phyloP scores from a whole-genome alignment of 2,329 filamentous ascomycete species.

The Sporothrix pallida region DNA sequence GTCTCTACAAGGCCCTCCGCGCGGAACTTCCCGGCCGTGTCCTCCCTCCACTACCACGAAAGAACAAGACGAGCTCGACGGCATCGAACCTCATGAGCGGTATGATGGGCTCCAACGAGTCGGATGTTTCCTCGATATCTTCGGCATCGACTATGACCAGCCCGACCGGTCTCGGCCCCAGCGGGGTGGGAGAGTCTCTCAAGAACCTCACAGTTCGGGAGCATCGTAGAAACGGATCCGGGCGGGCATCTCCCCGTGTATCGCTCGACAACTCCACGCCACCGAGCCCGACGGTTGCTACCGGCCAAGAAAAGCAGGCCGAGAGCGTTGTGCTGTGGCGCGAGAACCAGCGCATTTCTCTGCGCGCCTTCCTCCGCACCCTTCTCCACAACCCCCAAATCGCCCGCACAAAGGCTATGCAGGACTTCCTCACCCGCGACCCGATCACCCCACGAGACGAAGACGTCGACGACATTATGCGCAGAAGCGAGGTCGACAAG shows the following conservation, averaged over 20 bases:
- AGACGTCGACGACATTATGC: constrained; percentile 79
- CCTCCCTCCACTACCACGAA: constrained; percentile 82
- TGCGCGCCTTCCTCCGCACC: constrained; percentile 87
- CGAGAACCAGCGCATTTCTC: constrained; percentile 87
- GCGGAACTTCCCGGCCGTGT: constrained; percentile 90
- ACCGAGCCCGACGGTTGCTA: constrained; percentile 42
- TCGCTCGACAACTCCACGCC: constrained; percentile 52
- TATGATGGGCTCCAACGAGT: constrained; percentile 66
- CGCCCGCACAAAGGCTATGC: constrained; percentile 80
- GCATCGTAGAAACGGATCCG: constrained; percentile 41
- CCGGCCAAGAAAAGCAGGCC: constrained; percentile 39
- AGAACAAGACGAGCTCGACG: constrained; percentile 83
- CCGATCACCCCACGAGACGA: constrained; percentile 78
- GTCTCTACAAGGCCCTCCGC: constrained; percentile 77
- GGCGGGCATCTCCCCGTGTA: constrained; percentile 50
- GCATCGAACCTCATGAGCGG: constrained; percentile 61
- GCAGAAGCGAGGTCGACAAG: constrained; percentile 81
- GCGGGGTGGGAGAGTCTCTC: constrained; percentile 44
- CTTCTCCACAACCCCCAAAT: constrained; percentile 84
- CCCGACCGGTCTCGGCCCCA: constrained; percentile 39
- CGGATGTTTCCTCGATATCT: constrained; percentile 80
- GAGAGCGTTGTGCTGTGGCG: constrained; percentile 69
- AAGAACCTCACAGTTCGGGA: constrained; percentile 53
- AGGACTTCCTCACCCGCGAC: constrained; percentile 79
- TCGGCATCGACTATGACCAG: constrained; percentile 72